Base-by-base conservation (phyloP, 305 asterid species). In the Solanum aculeatissimum region DNA sequence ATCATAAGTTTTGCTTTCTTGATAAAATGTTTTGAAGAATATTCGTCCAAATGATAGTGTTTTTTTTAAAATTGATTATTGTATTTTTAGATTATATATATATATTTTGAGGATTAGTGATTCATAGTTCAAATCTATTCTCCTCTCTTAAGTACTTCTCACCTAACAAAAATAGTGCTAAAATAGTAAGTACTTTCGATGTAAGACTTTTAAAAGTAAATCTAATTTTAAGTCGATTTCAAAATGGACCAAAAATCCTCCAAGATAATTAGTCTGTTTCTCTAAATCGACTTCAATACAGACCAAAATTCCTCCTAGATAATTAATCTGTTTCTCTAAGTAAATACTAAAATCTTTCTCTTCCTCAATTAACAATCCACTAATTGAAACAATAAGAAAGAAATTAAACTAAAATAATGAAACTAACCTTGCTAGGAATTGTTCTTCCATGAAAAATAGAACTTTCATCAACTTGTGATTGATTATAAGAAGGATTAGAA, bases 361-460 rank as follows among this genome's bases (percentile, higher is more conserved):
- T 11, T 11, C n/a, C 79, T 19, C 16, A 60, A 23, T 63, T 16
- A 7, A 65, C 21, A 65, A 7, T 32, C 9, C 7, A 51, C 18
- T 6, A 77, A 51, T 51, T 29, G 18, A 27, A 77, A 77, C 47
- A 47, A 1, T 49, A 74, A 14, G 23, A 74, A 75, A 27, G 9
- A 51, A 47, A 8, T 4, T 5, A 68, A 68, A 75, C 2, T 6
- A 2, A 38, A 45, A 70, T 25, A 16, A 47, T 9, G 18, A 11
- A 81, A 87, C 95, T 88, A 27, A 95, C 98, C 98, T 96, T 90
- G 86, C 99, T 93, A 8, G 95, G 94, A 89, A 96, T 92, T 65
- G 97, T 89, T 86, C 95, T 84, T 84, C 93, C 95, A 84, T 85
- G 90, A 45, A 94, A 94, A 53, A 93, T 91, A 3, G 98, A 91